phyloP scores from a whole-genome alignment of 2,329 filamentous ascomycete genomes.

The Sporothrix phasma region DNA sequence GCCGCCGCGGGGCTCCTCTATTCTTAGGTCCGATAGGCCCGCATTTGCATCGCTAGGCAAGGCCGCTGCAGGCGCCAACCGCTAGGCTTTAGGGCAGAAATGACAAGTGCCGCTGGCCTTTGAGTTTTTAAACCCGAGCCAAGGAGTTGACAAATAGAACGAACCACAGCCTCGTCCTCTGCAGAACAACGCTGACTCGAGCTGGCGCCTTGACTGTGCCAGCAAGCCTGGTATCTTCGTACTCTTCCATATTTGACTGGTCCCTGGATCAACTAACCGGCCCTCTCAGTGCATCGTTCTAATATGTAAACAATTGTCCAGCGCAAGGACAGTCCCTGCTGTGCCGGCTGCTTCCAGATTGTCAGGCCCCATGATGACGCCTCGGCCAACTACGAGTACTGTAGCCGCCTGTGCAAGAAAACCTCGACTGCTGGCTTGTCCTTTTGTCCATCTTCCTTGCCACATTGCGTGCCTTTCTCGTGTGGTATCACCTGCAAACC shows the following conservation, averaged over 20 bases:
- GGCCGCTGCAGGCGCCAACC: neutral
- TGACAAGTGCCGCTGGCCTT: neutral
- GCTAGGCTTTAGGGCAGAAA: neutral
- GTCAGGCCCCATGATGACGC: neutral
- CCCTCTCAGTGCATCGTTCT: too few species aligned
- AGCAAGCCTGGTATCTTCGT: too few species aligned
- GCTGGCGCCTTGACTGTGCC: too few species aligned
- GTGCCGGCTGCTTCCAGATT: neutral
- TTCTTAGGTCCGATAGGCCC: constrained; percentile 9
- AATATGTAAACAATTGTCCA: too few species aligned
- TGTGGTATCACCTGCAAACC: too few species aligned
- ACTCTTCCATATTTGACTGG: too few species aligned
- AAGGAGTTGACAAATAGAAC: too few species aligned
- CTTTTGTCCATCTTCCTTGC: too few species aligned
- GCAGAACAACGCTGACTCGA: too few species aligned
- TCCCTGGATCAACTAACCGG: neutral
- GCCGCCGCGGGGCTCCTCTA: neutral
- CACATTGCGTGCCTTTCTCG: neutral
- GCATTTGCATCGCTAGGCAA: neutral
- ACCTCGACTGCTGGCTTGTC: too few species aligned
- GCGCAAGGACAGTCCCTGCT: neutral
- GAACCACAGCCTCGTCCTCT: neutral
- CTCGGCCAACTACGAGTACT: neutral
- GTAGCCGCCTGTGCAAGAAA: neutral
- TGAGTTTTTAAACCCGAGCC: neutral